Evolutionary conservation across 768 basidiomycete genomes (phyloP).

Genomic region (Trametes villosa): DNA sequence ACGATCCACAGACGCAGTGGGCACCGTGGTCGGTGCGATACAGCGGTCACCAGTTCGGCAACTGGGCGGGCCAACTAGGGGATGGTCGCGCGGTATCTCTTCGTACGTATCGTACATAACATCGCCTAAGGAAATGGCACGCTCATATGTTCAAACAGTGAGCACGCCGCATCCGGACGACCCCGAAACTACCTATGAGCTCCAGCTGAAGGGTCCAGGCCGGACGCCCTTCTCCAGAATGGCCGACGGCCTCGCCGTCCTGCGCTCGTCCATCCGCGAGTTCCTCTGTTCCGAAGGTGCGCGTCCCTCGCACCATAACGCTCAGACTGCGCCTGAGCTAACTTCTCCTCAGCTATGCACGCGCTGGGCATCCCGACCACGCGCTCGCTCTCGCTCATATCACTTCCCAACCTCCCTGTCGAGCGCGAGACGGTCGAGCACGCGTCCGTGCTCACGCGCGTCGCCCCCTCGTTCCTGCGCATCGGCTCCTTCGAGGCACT

Average conservation of each 20-base stretch:
- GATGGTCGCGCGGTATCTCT: conserved; percentile 96
- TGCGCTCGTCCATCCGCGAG: conserved; percentile 94
- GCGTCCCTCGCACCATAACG: conserved; percentile 16
- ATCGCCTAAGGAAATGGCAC: background rate
- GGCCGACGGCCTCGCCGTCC: conserved; percentile 93
- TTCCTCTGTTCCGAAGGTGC: conserved; percentile 90
- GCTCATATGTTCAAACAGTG: conserved; percentile 47
- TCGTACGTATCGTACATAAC: conserved; percentile 36
- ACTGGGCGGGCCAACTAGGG: conserved; percentile 93
- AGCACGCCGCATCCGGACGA: conserved; percentile 74
- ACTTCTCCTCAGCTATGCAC: conserved; percentile 59
- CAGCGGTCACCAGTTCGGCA: conserved; percentile 89
- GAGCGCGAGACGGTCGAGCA: conserved; percentile 73
- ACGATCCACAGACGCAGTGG: conserved; percentile 37
- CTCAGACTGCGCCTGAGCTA: background rate
- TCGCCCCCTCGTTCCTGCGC: conserved; percentile 90
- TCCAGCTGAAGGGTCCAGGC: conserved; percentile 95
- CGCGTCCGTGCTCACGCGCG: conserved; percentile 74
- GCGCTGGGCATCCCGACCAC: conserved; percentile 90
- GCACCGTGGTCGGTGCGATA: conserved; percentile 87
- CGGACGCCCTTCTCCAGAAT: conserved; percentile 91
- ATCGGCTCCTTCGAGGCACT: conserved; percentile 91
- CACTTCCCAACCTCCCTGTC: conserved; percentile 75
- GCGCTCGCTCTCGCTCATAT: conserved; percentile 79
- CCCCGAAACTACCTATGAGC: conserved; percentile 65